phyloP scores from a whole-genome alignment of 1,139 yeast genomes.

The Saccharomyces hybrid region DNA sequence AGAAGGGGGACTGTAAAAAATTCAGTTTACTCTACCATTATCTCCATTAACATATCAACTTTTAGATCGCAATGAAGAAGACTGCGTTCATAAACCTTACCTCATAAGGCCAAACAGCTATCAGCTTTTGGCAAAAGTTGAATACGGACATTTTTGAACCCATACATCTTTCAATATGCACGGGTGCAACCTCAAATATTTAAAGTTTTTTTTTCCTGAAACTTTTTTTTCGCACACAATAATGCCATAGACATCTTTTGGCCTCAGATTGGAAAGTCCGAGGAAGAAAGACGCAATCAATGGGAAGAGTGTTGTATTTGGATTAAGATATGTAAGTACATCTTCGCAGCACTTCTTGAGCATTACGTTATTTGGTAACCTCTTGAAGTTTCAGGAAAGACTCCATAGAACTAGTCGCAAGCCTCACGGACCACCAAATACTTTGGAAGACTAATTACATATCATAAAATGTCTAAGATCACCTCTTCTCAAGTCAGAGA shows the following conservation, averaged over 20 bases:
- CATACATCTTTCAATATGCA: not conserved
- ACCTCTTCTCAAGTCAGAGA: slow-evolving; percentile 92
- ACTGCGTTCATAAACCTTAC: not conserved
- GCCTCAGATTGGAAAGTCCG: not conserved
- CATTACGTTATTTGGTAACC: not conserved
- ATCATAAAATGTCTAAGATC: slow-evolving; percentile 73
- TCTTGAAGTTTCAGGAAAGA: not conserved
- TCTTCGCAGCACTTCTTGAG: not conserved
- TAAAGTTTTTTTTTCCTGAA: not conserved
- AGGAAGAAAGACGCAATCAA: not conserved
- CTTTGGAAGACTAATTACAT: slow-evolving; percentile 13
- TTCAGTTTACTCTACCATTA: not conserved
- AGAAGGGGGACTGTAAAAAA: not conserved
- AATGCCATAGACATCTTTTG: no score
- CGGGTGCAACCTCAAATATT: not conserved
- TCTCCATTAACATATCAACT: not conserved
- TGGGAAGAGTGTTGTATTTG: not conserved
- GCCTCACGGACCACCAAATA: slow-evolving; percentile 19
- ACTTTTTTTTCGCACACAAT: not conserved
- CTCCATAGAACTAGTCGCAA: slow-evolving; percentile 10
- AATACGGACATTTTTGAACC: not conserved
- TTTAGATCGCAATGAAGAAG: not conserved
- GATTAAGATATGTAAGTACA: not conserved
- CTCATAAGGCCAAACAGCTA: no score
- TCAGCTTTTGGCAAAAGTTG: not conserved